phyloP scores from a whole-genome alignment of 1,284 basidiomycete species.

The Rhodotorula sp. region DNA sequence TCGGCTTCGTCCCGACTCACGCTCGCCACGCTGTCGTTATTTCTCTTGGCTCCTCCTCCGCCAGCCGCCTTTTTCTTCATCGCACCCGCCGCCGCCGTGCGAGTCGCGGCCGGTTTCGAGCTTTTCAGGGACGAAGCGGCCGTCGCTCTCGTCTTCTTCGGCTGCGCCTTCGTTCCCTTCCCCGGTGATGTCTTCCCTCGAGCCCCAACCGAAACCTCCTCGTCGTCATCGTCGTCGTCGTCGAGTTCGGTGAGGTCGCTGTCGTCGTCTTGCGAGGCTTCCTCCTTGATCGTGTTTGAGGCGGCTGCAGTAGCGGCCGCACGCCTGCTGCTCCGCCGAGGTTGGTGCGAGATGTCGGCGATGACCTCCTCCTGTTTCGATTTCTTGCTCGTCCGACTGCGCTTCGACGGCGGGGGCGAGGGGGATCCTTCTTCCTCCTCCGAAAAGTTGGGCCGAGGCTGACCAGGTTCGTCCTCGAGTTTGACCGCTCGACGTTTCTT shows the following conservation, averaged over 20 bases:
- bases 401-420: neutral
- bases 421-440: too few relatives aligned
- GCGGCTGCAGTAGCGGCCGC: neutral
- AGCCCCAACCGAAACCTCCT: too few relatives aligned
- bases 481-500: constrained; percentile 7
- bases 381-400: neutral
- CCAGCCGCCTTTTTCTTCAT: neutral
- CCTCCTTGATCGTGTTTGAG: too few relatives aligned
- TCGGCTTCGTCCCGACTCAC: constrained; percentile 14
- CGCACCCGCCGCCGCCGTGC: neutral
- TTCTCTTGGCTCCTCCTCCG: constrained; percentile 11
- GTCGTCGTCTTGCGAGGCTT: neutral
- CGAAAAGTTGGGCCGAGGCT: neutral
- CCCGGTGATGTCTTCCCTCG: too few relatives aligned
- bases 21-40: constrained; percentile 4
- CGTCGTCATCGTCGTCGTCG: neutral
- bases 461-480: constrained; percentile 5
- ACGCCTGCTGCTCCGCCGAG: neutral
- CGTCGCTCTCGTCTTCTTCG: neutral
- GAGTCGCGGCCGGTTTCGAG: neutral
- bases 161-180: too few relatives aligned
- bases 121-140: neutral
- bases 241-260: neutral
- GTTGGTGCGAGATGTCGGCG: too few relatives aligned
- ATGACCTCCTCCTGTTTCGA: neutral